A percentile compares a stretch with the other conserved stretches of the same genome.
These are phyloP conservation scores for Ogataea methylovora DNA, from an alignment of 805 yeast species.

Conservation along the genomic window DNA sequence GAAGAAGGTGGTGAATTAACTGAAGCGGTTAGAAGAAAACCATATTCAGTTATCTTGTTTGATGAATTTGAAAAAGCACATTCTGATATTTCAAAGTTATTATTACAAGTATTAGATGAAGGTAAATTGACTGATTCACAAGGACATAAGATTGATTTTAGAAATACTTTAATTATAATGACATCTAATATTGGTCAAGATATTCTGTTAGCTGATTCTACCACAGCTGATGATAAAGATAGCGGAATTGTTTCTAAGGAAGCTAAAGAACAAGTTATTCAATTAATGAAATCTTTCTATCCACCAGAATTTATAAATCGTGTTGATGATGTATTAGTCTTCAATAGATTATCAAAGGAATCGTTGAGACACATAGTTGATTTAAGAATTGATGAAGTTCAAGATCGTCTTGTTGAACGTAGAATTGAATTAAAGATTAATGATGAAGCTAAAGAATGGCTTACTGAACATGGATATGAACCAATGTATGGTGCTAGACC, in stretches of 20 bases:
- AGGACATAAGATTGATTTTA: conserved; percentile 90
- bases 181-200: conserved; percentile 97
- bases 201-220: conserved; percentile 60
- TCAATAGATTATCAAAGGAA: conserved; percentile 76
- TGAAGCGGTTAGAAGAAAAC: conserved; percentile 92
- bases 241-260: conserved; percentile 50
- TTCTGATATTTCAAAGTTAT: conserved; percentile 84
- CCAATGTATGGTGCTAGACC: conserved; percentile 95
- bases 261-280: conserved; percentile 53
- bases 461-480: conserved; percentile 84
- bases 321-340: conserved; percentile 87
- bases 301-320: conserved; percentile 96
- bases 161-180: conserved; percentile 92
- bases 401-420: conserved; percentile 69
- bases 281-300: conserved; percentile 62
- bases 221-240: conserved; percentile 31
- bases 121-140: conserved; percentile 93
- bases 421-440: conserved; percentile 52
- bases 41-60: conserved; percentile 85
- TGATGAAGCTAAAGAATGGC: conserved; percentile 65
- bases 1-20: conserved; percentile 96
- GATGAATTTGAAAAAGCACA: conserved; percentile 98
- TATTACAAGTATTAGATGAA: conserved; percentile 90
- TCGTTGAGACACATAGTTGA: conserved; percentile 79
- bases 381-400: conserved; percentile 74